Evolutionary conservation across 78 protist species (phyloP), one percentile per base, ranked within the genome.

Genomic region (Salpingoeca rosetta): DNA sequence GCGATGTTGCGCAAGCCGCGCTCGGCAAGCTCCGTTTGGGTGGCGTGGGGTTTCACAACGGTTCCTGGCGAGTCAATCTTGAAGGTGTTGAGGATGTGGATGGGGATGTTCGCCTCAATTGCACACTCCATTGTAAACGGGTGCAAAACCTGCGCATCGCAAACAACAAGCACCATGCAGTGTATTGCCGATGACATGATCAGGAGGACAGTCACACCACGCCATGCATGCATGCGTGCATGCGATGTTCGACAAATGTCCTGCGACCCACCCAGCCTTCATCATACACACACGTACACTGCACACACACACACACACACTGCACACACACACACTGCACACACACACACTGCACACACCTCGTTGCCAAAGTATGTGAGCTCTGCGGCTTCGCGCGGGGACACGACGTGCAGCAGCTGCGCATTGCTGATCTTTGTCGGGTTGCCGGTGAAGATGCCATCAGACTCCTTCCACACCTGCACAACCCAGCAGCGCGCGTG

Each of bases 61-160:
- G 73, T 85, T 25, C 87, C 87, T 2, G 37, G 80, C 3, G 2
- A 12, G 3, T 44, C 44, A 26, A 81, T 81, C 38, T 28, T 22
- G 88, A 85, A 78, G 38, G 88, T 85, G 76, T 85, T 85, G 56
- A 74, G 75, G 82, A 85, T 85, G 77, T 81, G 88, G 78, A 85
- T 85, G 28, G 88, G 88, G 37, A 85, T 75, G 10, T 78, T 44
- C 11, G 40, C 84, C 35, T 39, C 26, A 3, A 85, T 41, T 11
- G 76, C 88, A 36, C 76, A 81, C 82, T 85, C 88, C 88, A 85
- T 85, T 2, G 88, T 78, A 83, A 85, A 85, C 28, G 88, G 88
- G 42, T 85, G 88, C 72, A 85, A 44, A 25, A 85, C 88, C 74
- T 85, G 82, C 11, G 75, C 24, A 25, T 82, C 87, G 37, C 36